Evolutionary conservation across 306 rosid species (phyloP).

Genomic region (Dryas octopetala): DNA sequence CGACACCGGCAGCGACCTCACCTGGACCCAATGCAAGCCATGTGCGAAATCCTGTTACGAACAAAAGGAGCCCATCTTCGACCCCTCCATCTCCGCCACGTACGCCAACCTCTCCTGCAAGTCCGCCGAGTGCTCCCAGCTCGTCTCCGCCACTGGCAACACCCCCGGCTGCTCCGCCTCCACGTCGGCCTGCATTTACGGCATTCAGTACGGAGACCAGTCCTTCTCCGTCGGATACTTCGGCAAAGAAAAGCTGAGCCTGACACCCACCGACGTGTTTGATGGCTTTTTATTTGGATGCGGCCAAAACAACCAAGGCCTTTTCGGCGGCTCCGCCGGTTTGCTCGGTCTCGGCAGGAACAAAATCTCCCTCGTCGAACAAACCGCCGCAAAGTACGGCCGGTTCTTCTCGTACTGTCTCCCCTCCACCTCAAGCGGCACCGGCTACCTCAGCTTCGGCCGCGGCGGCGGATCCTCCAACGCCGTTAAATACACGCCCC

Average conservation of each 20-base stretch:
- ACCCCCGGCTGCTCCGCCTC: constrained; percentile 32
- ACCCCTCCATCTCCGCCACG: constrained; percentile 42
- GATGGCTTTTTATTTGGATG: constrained; percentile 56
- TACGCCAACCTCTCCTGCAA: constrained; percentile 55
- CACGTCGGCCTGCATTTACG: constrained; percentile 47
- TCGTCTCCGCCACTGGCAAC: constrained; percentile 50
- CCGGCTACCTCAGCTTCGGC: constrained; percentile 55
- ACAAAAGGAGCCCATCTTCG: constrained; percentile 48
- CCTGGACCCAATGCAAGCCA: constrained; percentile 84
- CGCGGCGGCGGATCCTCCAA: background rate
- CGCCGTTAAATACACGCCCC: constrained; percentile 47
- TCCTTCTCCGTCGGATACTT: constrained; percentile 63
- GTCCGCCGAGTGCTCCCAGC: constrained; percentile 40
- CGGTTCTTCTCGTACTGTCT: constrained; percentile 69
- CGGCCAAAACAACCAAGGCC: constrained; percentile 71
- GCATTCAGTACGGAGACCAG: constrained; percentile 48
- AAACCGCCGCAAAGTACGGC: constrained; percentile 44
- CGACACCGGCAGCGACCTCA: constrained; percentile 69
- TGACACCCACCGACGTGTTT: constrained; percentile 30
- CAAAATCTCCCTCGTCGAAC: constrained; percentile 56
- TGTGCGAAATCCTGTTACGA: constrained; percentile 49
- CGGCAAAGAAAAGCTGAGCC: constrained; percentile 41
- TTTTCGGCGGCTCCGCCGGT: constrained; percentile 58
- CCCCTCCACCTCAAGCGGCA: constrained; percentile 46
- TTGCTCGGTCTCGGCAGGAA: constrained; percentile 71